These are phyloP conservation scores for Fusarium sulawesiense DNA, from an alignment of 2,329 filamentous ascomycete species.

Conservation along the genomic window DNA sequence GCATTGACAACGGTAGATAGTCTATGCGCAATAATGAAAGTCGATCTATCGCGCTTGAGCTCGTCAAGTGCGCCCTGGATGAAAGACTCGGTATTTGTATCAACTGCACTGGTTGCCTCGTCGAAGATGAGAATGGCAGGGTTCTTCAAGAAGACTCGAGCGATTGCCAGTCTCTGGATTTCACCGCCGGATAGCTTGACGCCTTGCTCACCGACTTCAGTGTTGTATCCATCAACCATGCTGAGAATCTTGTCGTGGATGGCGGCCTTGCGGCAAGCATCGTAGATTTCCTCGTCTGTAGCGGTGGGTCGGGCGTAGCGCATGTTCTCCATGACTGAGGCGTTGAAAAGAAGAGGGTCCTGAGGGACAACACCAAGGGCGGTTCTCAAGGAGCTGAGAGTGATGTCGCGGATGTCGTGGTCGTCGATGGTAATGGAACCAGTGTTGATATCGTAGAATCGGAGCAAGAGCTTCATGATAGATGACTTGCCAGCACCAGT, in stretches of 20 bases:
- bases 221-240: slow-evolving; percentile 65
- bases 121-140: slow-evolving; percentile 73
- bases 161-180: slow-evolving; percentile 66
- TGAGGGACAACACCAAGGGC: slow-evolving; percentile 73
- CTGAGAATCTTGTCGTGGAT: slow-evolving; percentile 72
- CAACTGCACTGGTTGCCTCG: slow-evolving; percentile 71
- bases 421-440: slow-evolving; percentile 69
- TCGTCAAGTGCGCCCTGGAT: slow-evolving; percentile 60
- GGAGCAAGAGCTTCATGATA: slow-evolving; percentile 68
- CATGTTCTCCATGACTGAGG: slow-evolving; percentile 72
- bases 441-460: slow-evolving; percentile 68
- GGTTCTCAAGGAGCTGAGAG: slow-evolving; percentile 66
- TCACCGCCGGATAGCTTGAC: slow-evolving; percentile 68
- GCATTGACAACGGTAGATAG: slow-evolving; percentile 57
- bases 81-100: slow-evolving; percentile 57
- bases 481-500: slow-evolving; percentile 73
- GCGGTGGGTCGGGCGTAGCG: slow-evolving; percentile 71
- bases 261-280: slow-evolving; percentile 69
- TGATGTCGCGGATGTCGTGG: slow-evolving; percentile 69
- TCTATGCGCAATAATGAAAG: slow-evolving; percentile 62
- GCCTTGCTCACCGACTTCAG: slow-evolving; percentile 66
- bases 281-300: slow-evolving; percentile 68
- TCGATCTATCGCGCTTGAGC: slow-evolving; percentile 61
- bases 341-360: slow-evolving; percentile 72
- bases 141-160: slow-evolving; percentile 63